A percentile compares a stretch with the other conserved stretches of the same genome.
Conservation (phyloP, 805 yeast genomes). For the Candida ortonii region DNA sequence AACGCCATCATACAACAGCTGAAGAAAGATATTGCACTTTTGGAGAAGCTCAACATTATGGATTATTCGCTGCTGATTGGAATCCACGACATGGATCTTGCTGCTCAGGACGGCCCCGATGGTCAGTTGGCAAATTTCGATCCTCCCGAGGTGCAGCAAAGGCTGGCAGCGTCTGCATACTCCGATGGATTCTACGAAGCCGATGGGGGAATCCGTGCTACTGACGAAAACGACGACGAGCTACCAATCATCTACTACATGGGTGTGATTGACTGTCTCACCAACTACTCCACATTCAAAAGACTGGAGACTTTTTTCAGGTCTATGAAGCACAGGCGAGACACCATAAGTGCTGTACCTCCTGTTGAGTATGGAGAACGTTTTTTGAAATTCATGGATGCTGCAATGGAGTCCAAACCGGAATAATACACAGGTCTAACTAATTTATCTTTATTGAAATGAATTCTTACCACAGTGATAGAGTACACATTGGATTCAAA, state of each 20-base stretch:
- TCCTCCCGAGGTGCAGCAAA: slow-evolving; percentile 23
- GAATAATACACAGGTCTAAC: too few relatives aligned
- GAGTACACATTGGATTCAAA: too few relatives aligned
- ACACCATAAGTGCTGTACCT: slow-evolving; percentile 83
- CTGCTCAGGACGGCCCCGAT: slow-evolving; percentile 36
- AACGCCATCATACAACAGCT: slow-evolving; percentile 65
- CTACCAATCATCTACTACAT: slow-evolving; percentile 73
- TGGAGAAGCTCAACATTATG: slow-evolving; percentile 82
- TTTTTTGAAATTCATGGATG: slow-evolving; percentile 64
- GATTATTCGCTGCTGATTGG: slow-evolving; percentile 92
- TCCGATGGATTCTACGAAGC: slow-evolving; percentile 21
- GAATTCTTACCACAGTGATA: too few relatives aligned
- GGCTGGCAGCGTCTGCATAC: slow-evolving; percentile 12
- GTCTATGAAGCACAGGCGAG: slow-evolving; percentile 63
- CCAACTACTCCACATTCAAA: slow-evolving; percentile 72
- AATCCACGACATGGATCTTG: slow-evolving; percentile 69
- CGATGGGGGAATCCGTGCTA: slow-evolving; percentile 81
- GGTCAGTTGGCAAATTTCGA: slow-evolving; percentile 23
- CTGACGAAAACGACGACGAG: slow-evolving; percentile 61
- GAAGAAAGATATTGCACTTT: slow-evolving; percentile 66
- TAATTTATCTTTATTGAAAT: too few relatives aligned
- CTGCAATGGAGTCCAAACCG: slow-evolving; percentile 12
- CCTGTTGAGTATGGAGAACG: slow-evolving; percentile 88
- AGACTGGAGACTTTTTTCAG: slow-evolving; percentile 84
- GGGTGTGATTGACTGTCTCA: slow-evolving; percentile 92